Conservation (phyloP, 2,329 filamentous ascomycete species). For the Diaporthe sp. region DNA sequence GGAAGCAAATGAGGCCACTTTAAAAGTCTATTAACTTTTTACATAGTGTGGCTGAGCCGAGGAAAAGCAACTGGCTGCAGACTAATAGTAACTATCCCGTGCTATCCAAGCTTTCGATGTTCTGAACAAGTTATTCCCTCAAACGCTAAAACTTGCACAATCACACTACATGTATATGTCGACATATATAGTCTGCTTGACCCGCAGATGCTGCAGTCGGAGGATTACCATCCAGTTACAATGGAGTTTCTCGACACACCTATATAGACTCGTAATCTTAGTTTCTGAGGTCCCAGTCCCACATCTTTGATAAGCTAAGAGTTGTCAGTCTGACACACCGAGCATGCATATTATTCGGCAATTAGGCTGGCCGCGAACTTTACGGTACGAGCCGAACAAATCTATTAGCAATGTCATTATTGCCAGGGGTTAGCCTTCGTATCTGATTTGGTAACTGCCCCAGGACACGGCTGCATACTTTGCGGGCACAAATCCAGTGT, state of each 20-base stretch:
- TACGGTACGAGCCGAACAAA: slow-evolving; percentile 14
- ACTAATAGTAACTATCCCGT: background rate
- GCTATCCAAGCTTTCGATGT: background rate
- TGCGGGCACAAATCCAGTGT: background rate
- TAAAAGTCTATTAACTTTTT: background rate
- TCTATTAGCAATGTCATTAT: background rate
- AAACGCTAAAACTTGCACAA: slow-evolving; percentile 7
- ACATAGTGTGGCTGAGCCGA: slow-evolving; percentile 4
- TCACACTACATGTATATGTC: slow-evolving; percentile 11
- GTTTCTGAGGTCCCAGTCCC: background rate
- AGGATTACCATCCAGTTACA: background rate
- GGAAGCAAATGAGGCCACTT: slow-evolving; percentile 2
- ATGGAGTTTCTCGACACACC: background rate
- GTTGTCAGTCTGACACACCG: slow-evolving; percentile 18
- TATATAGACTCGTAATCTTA: background rate
- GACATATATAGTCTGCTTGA: background rate
- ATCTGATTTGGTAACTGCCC: background rate
- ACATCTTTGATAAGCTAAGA: background rate
- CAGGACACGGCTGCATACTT: background rate
- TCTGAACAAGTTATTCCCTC: background rate
- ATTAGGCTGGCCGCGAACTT: background rate
- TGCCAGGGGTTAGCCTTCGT: background rate
- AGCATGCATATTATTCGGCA: background rate
- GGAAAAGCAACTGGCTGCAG: background rate
- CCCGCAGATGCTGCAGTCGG: background rate